Percentiles rank a stretch among this genome's conserved stretches.
Conservation (phyloP, 768 basidiomycete genomes). For the Lentinula guzmanii region DNA sequence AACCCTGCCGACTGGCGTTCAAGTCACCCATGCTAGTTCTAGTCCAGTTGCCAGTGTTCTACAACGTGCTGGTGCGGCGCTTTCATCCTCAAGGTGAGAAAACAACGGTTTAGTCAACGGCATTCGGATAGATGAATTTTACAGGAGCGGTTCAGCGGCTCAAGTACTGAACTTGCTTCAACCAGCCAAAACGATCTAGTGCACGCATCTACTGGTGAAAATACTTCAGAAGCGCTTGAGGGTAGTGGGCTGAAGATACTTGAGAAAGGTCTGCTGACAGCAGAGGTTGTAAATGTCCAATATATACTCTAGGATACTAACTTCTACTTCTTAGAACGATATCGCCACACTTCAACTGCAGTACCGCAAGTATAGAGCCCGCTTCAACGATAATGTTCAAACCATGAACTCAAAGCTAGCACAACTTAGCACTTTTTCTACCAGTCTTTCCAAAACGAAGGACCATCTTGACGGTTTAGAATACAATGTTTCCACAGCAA, state of each 20-base stretch:
- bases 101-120: not conserved
- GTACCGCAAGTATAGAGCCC: constrained; percentile 7
- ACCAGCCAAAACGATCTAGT: not conserved
- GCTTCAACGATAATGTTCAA: constrained; percentile 11
- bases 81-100: not conserved
- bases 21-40: not conserved
- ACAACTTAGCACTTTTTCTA: constrained; percentile 11
- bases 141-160: not conserved
- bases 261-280: not conserved
- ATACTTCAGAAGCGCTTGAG: not conserved
- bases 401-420: constrained; percentile 13
- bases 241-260: not conserved
- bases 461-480: not conserved
- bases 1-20: not conserved
- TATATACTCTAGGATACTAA: not conserved
- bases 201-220: not conserved
- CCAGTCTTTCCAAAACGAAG: not conserved
- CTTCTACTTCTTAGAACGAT: constrained; percentile 3
- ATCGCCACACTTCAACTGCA: constrained; percentile 1
- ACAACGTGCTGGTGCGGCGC: not conserved
- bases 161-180: not conserved
- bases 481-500: not conserved
- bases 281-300: not conserved
- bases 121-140: not conserved
- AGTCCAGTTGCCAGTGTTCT: not conserved